A percentile compares a stretch with the other conserved stretches of the same genome.
Conservation (phyloP, 2,329 filamentous ascomycete genomes). For the Epichloe amarillans region DNA sequence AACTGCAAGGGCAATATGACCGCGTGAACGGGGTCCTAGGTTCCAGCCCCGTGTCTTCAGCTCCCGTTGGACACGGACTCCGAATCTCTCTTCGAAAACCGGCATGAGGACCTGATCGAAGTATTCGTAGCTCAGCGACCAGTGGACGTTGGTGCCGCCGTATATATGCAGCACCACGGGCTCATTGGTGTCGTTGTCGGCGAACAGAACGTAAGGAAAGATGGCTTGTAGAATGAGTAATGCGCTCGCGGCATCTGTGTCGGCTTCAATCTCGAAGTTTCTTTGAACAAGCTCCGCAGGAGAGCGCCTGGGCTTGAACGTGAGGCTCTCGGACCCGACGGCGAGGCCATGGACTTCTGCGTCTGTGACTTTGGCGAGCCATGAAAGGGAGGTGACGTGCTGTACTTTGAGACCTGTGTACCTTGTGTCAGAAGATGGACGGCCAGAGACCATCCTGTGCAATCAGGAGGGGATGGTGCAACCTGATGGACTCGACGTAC, state of each 20-base stretch:
- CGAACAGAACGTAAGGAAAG: constrained; percentile 44
- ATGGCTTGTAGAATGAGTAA: constrained; percentile 47
- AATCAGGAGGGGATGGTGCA: no score
- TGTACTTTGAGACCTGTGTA: constrained; percentile 43
- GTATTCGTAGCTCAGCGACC: constrained; percentile 47
- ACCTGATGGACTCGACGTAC: constrained; percentile 9
- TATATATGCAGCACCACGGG: constrained; percentile 37
- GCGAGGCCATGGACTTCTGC: constrained; percentile 36
- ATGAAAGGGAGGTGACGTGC: constrained; percentile 42
- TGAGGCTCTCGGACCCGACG: constrained; percentile 36
- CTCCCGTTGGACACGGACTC: constrained; percentile 30
- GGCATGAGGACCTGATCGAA: constrained; percentile 48
- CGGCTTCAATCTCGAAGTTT: constrained; percentile 34
- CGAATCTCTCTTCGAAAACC: constrained; percentile 35
- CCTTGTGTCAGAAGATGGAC: no score
- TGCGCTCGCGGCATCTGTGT: constrained; percentile 38
- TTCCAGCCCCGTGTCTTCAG: constrained; percentile 39
- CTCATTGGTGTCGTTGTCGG: constrained; percentile 27
- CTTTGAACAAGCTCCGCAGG: constrained; percentile 28
- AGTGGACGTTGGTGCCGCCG: constrained; percentile 46
- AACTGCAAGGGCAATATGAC: constrained; percentile 30
- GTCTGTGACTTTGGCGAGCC: constrained; percentile 36
- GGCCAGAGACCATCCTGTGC: no score
- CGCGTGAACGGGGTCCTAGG: constrained; percentile 26
- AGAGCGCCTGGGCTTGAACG: constrained; percentile 28